Base-by-base conservation (phyloP, 768 basidiomycete species). In the Hygrocybe punicea region DNA sequence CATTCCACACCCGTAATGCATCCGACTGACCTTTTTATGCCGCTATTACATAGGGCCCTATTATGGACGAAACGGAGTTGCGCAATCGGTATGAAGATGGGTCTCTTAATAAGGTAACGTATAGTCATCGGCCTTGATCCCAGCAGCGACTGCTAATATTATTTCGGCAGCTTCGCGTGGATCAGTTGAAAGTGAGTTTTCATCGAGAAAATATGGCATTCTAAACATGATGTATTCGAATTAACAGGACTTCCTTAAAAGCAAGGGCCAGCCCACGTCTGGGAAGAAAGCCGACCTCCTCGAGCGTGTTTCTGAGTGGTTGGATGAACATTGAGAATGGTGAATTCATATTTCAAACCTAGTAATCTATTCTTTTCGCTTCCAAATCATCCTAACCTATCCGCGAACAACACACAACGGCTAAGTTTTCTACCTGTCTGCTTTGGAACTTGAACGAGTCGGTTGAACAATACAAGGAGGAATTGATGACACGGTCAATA, bases 261-360 rank as follows among this genome's bases (percentile, higher is more conserved):
- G 77, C 61, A 91, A 89, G 66, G 80, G 84, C 51, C 70, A 80
- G 58, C 56, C 81, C 8, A 73, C 78, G 10, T 79, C 83, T 19
- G 91, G 91, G 1, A 89, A 81, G 70, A 93, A 93, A 67, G 81
- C 77, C 10, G 91, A 89, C 1, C 73, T 93, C 50, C 57, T 88
- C 8, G 83, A 87, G 57, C 82, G 89, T 13, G 79, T 87, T 4
- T 69, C 74, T 17, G 81, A 84, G 25, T 91, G 84, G 83, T 68
- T 91, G 55, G 76, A 81, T 24, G 49, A 8, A 14, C 51, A 58
- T 49, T 58, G 57, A 58, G 19, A 3, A 23, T 47, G 2, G 21
- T n/a, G n/a, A n/a, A n/a, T n/a, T n/a, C n/a, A n/a, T n/a, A n/a
- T n/a, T n/a, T n/a, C n/a, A n/a, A n/a, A n/a, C n/a, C n/a, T n/a